Evolutionary conservation across 345 rosid genomes (phyloP).

Genomic region (Heritiera littoralis): DNA sequence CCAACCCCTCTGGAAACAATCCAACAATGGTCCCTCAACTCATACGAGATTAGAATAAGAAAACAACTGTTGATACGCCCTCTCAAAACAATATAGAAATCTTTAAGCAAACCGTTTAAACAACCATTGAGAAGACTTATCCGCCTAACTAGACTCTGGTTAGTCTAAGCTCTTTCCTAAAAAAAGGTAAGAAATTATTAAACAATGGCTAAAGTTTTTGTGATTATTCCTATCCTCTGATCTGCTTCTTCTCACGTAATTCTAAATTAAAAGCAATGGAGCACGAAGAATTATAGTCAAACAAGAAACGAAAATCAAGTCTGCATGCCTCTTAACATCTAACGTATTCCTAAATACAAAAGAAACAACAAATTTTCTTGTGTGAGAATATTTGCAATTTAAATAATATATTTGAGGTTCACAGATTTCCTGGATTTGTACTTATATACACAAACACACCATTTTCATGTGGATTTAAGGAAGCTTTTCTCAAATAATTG

Average conservation of each 20-base stretch:
- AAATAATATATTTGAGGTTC: slow-evolving; percentile 20
- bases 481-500: no score
- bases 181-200: not conserved
- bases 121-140: slow-evolving; percentile 3
- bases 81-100: not conserved
- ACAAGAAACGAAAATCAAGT: not conserved
- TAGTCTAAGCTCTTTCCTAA: slow-evolving; percentile 10
- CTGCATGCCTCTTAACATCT: not conserved
- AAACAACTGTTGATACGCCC: slow-evolving; percentile 1
- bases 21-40: not conserved
- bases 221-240: not conserved
- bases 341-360: not conserved
- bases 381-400: slow-evolving; percentile 25
- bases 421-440: slow-evolving; percentile 4
- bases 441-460: no score
- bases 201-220: not conserved
- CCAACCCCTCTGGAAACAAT: not conserved
- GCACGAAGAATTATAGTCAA: not conserved
- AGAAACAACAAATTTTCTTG: slow-evolving; percentile 19
- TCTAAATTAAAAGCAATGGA: not conserved
- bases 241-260: not conserved
- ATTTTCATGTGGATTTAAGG: slow-evolving; percentile 3
- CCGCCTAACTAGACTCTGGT: not conserved
- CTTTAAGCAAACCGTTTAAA: slow-evolving; percentile 3
- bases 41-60: not conserved